phyloP scores from a whole-genome alignment of 78 protist genomes.

The Neovahlkampfia damariscottae region DNA sequence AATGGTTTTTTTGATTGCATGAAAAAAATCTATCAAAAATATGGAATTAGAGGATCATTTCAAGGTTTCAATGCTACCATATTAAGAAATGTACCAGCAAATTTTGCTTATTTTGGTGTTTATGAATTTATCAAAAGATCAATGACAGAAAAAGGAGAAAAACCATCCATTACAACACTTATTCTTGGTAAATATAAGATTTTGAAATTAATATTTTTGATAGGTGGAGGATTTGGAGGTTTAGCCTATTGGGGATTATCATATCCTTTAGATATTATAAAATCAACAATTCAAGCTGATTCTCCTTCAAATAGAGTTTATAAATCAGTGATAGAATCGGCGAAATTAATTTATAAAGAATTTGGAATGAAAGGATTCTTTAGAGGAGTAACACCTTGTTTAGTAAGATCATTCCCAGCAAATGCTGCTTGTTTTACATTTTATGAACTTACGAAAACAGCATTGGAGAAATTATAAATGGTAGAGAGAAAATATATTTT shows the following conservation, averaged over 20 bases:
- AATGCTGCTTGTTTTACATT: conserved; percentile 22
- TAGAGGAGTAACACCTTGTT: conserved; percentile 15
- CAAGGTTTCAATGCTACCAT: conserved; percentile 39
- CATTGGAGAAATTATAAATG: too few species aligned
- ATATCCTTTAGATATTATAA: conserved; percentile 51
- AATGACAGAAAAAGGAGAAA: not conserved
- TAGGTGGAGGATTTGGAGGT: conserved; percentile 53
- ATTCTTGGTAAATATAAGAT: conserved; percentile 11
- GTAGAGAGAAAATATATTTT: too few species aligned
- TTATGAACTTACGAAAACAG: conserved; percentile 16
- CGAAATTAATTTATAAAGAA: not conserved
- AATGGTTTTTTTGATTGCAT: conserved; percentile 2
- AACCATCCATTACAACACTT: not conserved
- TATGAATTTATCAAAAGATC: conserved; percentile 39
- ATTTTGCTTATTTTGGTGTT: conserved; percentile 34
- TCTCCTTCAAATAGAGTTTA: not conserved
- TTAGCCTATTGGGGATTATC: conserved; percentile 53
- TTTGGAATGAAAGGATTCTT: conserved; percentile 12
- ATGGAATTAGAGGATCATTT: conserved; percentile 30
- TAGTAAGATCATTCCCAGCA: conserved; percentile 38
- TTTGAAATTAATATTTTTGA: conserved; percentile 21
- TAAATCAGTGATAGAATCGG: not conserved
- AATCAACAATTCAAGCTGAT: conserved; percentile 52
- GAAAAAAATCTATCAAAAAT: conserved; percentile 18
- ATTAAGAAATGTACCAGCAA: conserved; percentile 27